phyloP scores from a whole-genome alignment of 225 moss, liverwort and hornwort species.

The Neckera pumila region DNA sequence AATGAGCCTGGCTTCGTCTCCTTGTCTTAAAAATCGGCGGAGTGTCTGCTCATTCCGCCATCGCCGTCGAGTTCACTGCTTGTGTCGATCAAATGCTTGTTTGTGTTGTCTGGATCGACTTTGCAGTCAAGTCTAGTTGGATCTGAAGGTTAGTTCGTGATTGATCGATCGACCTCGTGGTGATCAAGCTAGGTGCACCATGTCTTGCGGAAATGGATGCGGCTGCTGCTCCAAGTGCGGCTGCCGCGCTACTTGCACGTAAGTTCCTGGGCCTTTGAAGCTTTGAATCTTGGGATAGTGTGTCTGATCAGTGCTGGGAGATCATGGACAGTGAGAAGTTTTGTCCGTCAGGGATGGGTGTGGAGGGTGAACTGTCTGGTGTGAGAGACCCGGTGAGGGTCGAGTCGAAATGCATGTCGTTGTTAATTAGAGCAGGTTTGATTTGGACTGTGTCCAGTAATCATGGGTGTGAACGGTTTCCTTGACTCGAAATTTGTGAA shows the following conservation, averaged over 20 bases:
- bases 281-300: background rate
- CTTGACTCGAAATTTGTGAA: background rate
- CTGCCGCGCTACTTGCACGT: constrained; percentile 80
- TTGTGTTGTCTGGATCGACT: background rate
- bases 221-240: constrained; percentile 87
- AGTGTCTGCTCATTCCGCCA: background rate
- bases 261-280: background rate
- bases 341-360: background rate
- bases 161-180: background rate
- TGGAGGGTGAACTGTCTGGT: too few relatives aligned
- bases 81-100: background rate
- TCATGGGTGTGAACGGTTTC: background rate
- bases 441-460: background rate
- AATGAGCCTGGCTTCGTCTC: background rate
- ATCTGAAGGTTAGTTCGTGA: background rate
- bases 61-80: background rate
- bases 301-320: background rate
- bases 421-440: background rate
- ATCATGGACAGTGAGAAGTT: background rate
- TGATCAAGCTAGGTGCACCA: background rate
- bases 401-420: background rate
- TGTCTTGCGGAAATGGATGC: constrained; percentile 80
- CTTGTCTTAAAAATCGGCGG: background rate
- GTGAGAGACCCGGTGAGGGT: background rate
- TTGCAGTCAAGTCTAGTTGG: background rate